Base-by-base conservation (phyloP, 2,329 filamentous ascomycete species). In the Scedosporium dehoogii region DNA sequence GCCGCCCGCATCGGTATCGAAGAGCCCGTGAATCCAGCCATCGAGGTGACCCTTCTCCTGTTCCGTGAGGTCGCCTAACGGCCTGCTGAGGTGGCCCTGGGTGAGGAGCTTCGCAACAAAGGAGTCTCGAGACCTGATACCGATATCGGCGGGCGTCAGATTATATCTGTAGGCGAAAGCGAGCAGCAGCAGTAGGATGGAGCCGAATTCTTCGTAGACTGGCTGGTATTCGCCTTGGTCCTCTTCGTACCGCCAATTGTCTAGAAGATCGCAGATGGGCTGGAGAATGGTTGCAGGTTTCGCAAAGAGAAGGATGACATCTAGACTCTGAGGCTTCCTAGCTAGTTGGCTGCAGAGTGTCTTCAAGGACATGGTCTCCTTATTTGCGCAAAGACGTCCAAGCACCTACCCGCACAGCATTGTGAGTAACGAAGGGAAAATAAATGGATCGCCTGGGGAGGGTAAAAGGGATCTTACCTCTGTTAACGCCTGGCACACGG, bases 201-300 rank as follows among this genome's bases (percentile, higher is more conserved):
- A 85, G 0, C 90, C 89, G 67, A 93, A 94, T 68, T 96, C 91
- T 69, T 94, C 91, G 68, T 94, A 94, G 0, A 92, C 85, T 0
- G 90, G 90, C 70, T 93, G 90, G 68, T 91, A 91, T 70, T 94
- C 91, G 61, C 85, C 86, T 73, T 92, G 89, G 67, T 93, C 90
- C 65, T 92, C 89, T 46, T 93, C 90, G 68, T 92, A 91, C 10
- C 82, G 79, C 90, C 90, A 94, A 65, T 84, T 85, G 67, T 94
- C 90, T 12, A 96, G 78, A 10, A 93, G 77, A 23, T 86, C 84
- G 71, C 89, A 92, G 1, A 94, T 74, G 1, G 90, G 90, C 58
- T 85, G 84, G 3, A 94, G 74, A 10, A 94, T 82, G n/a, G 82
- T 82, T 0, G 82, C 78, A 0, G 89, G 81, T 64, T 86, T 89